Percentiles rank a stretch among this genome's conserved stretches.
phyloP scores from a whole-genome alignment of 164 flowering plant species.

The Amborella trichopoda region DNA sequence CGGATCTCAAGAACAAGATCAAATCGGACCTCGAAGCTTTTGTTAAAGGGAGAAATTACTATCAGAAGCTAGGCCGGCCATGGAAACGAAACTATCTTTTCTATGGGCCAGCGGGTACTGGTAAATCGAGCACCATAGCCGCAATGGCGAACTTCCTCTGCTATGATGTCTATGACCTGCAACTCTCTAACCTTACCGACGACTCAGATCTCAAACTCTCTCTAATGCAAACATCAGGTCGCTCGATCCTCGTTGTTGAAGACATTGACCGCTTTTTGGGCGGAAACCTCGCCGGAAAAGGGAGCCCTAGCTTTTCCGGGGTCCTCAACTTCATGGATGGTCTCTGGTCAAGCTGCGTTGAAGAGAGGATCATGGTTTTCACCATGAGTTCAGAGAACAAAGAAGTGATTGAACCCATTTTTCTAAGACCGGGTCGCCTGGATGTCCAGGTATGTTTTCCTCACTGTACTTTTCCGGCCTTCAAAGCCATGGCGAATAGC shows the following conservation, averaged over 20 bases:
- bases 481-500: slow-evolving; percentile 51
- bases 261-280: slow-evolving; percentile 48
- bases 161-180: slow-evolving; percentile 66
- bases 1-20: slow-evolving; percentile 51
- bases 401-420: slow-evolving; percentile 39
- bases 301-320: slow-evolving; percentile 32
- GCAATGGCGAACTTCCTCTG: slow-evolving; percentile 62
- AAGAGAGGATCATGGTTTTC: slow-evolving; percentile 71
- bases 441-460: slow-evolving; percentile 79
- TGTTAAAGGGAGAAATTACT: slow-evolving; percentile 60
- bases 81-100: slow-evolving; percentile 81
- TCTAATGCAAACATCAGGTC: slow-evolving; percentile 37
- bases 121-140: slow-evolving; percentile 68
- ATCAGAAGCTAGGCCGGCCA: slow-evolving; percentile 64
- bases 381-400: slow-evolving; percentile 55
- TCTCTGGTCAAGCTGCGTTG: slow-evolving; percentile 56
- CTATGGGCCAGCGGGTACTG: slow-evolving; percentile 72
- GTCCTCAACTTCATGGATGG: slow-evolving; percentile 79
- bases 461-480: slow-evolving; percentile 53
- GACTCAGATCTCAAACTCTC: slow-evolving; percentile 54
- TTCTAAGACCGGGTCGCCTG: slow-evolving; percentile 70
- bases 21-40: slow-evolving; percentile 62
- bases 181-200: slow-evolving; percentile 30
- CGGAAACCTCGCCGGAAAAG: background rate
- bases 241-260: slow-evolving; percentile 56